These are phyloP conservation scores for Penicillium sp. DNA, from an alignment of 2,329 filamentous ascomycete genomes.

Conservation along the genomic window DNA sequence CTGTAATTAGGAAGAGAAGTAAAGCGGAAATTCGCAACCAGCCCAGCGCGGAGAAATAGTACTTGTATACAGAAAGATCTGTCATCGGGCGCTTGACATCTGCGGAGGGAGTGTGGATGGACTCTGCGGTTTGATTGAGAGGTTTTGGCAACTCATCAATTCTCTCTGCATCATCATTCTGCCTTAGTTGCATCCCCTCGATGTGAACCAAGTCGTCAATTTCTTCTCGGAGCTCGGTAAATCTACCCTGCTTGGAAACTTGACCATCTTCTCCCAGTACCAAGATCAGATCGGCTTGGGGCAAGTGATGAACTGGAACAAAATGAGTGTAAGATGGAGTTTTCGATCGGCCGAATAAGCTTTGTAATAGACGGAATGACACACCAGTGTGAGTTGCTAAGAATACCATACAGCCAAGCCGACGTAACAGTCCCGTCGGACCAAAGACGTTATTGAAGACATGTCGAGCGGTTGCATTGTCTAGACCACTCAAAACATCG, in stretches of 20 bases:
- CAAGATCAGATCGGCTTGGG: background rate
- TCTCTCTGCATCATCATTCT: background rate
- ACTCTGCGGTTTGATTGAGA: background rate
- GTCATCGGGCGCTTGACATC: background rate
- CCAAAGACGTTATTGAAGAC: conserved; percentile 44
- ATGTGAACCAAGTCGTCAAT: background rate
- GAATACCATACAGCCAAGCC: conserved; percentile 42
- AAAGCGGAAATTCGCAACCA: conserved; percentile 12
- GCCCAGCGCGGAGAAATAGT: conserved; percentile 23
- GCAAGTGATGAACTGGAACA: background rate
- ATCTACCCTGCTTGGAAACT: background rate
- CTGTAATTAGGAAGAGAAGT: conserved; percentile 1
- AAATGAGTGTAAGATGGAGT: background rate
- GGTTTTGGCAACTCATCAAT: background rate
- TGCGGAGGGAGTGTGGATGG: background rate
- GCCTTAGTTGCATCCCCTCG: background rate
- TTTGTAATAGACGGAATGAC: background rate
- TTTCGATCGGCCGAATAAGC: background rate
- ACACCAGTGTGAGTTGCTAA: conserved; percentile 43
- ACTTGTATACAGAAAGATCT: conserved; percentile 20
- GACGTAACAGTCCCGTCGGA: conserved; percentile 43
- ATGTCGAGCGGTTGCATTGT: conserved; percentile 38
- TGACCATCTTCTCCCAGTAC: background rate
- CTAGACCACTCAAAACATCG: conserved; percentile 44
- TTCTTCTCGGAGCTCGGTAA: background rate